Base-by-base conservation (phyloP, 352 stramenopile genomes). In the Pythium dissimile region DNA sequence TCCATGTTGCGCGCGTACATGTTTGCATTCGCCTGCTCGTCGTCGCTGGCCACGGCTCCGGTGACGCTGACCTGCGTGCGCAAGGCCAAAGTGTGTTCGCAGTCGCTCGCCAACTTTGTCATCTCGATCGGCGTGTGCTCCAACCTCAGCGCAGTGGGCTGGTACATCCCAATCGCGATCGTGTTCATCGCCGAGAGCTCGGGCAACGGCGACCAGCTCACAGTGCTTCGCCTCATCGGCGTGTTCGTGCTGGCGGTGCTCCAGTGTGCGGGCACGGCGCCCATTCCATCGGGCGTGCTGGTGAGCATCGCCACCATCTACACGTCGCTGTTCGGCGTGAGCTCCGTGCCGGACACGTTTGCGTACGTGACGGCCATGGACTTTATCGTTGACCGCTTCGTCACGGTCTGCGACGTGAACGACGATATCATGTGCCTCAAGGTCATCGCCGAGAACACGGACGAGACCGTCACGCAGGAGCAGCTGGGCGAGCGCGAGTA, bases 371-470 rank as follows among this genome's bases (percentile, higher is more conserved):
- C 84, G 16, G 75, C 81, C 10, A 77, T 89, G 66, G 77, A 91
- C 51, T 88, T 88, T 51, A 64, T 91, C 27, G 64, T 81, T 11
- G 81, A 91, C 24, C 84, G 84, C 26, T 54, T 93, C 15, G 62
- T 64, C 11, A 82, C 80, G 1, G 70, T 89, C 41, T 86, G 80
- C 60, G 85, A 93, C 50, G 77, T 91, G 12, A 88, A 89, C 53
- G 84, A 89, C 49, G 84, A 91, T 59, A 82, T 88, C 57, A 86
- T 91, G 74, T 77, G 73, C 26, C 73, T 91, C 27, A 88, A 89
- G 48, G 69, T 88, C 26, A 85, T 91, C 46, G 76, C 81, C 6
- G 78, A 88, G 39, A 89, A 80, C 64, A 89, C 81, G 10, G 76
- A 91, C 41, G 76, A 89, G 58, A 91, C 78, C 20, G 72, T 88